Conservation (phyloP, 2,329 filamentous ascomycete genomes). For the Fusarium concolor region DNA sequence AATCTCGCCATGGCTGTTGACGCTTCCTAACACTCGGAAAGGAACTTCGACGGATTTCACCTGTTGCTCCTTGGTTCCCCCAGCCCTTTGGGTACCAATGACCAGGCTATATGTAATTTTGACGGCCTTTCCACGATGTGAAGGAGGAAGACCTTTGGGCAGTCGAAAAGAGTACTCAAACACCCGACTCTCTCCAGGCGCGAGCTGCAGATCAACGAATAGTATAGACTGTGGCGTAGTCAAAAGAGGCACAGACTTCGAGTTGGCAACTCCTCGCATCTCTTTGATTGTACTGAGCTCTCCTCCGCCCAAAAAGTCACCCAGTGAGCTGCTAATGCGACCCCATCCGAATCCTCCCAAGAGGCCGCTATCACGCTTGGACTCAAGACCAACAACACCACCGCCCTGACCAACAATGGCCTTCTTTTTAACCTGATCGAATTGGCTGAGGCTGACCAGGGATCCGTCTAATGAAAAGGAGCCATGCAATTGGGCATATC, state of each 20-base stretch:
- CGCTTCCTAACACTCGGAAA: constrained; percentile 91
- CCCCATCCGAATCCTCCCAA: constrained; percentile 90
- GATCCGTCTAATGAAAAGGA: constrained; percentile 94
- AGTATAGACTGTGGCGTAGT: constrained; percentile 95
- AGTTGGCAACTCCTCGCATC: constrained; percentile 88
- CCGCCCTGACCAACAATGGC: constrained; percentile 89
- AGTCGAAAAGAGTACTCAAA: constrained; percentile 90
- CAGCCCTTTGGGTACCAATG: constrained; percentile 89
- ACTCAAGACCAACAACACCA: constrained; percentile 85
- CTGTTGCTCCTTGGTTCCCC: constrained; percentile 80
- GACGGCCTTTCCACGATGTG: constrained; percentile 89
- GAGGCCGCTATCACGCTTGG: constrained; percentile 80
- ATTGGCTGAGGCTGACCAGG: constrained; percentile 86
- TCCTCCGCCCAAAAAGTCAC: constrained; percentile 84
- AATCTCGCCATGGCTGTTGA: constrained; percentile 88
- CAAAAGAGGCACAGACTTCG: constrained; percentile 89
- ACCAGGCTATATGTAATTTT: constrained; percentile 93
- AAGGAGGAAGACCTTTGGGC: constrained; percentile 89
- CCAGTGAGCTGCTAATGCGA: constrained; percentile 86
- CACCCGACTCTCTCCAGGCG: constrained; percentile 86
- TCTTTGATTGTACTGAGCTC: constrained; percentile 95
- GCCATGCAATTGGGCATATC: constrained; percentile 92
- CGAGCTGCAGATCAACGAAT: constrained; percentile 91
- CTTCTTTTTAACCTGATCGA: constrained; percentile 96
- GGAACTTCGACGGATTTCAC: constrained; percentile 93